These are phyloP conservation scores for Eragrostis nindensis DNA, from an alignment of 176 grass and related monocot species.

Conservation along the genomic window DNA sequence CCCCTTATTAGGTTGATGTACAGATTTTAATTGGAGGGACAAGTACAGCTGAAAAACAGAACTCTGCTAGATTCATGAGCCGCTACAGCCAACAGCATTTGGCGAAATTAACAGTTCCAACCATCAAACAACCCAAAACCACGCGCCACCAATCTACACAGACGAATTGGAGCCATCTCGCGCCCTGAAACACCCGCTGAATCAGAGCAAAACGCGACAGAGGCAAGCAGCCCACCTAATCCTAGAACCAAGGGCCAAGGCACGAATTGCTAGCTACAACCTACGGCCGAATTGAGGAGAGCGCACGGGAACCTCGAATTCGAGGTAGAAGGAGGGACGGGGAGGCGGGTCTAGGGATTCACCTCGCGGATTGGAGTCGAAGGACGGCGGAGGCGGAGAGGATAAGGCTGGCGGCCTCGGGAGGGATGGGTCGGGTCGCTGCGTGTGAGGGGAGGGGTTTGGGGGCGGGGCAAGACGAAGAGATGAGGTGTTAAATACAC, in stretches of 20 bases:
- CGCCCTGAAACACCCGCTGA: not conserved
- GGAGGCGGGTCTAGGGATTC: not conserved
- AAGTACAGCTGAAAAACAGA: not conserved
- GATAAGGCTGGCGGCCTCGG: slow-evolving; percentile 59
- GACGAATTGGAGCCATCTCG: not conserved
- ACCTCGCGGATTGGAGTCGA: slow-evolving; percentile 27
- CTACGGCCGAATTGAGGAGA: not conserved
- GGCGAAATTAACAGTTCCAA: not conserved
- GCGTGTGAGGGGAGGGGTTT: slow-evolving; percentile 4
- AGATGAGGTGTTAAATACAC: slow-evolving; percentile 55
- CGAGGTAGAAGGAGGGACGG: not conserved
- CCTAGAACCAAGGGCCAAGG: not conserved
- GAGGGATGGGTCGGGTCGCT: not conserved
- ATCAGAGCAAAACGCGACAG: not conserved
- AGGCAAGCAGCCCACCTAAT: not conserved
- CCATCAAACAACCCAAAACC: not conserved
- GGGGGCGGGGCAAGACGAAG: not conserved
- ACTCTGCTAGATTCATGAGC: not conserved
- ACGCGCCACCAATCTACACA: not conserved
- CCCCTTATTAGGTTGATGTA: not conserved
- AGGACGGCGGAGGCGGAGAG: slow-evolving; percentile 31
- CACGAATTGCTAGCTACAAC: not conserved
- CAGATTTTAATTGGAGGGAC: not conserved
- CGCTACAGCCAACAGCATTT: not conserved
- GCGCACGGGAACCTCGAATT: not conserved